phyloP scores from a whole-genome alignment of 495 filamentous ascomycete species.

The Jackrogersella minutella region DNA sequence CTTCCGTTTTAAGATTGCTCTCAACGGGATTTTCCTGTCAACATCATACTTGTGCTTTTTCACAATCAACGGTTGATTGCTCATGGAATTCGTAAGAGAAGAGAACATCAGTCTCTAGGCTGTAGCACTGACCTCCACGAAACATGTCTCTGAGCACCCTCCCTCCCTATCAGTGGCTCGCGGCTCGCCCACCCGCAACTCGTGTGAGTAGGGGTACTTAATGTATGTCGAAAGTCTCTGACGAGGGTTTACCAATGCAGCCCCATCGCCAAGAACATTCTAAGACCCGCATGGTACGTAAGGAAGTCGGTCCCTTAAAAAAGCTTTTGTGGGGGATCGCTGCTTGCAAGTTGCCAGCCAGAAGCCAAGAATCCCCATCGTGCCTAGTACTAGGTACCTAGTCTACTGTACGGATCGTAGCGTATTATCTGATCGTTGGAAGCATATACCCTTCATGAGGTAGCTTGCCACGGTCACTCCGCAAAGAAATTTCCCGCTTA shows the following conservation, averaged over 20 bases:
- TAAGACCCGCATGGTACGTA: constrained; percentile 34
- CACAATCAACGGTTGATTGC: constrained; percentile 12
- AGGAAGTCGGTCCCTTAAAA: constrained; percentile 36
- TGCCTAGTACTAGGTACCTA: constrained; percentile 29
- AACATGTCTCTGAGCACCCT: no score
- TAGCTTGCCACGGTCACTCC: constrained; percentile 35
- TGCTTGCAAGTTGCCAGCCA: constrained; percentile 27
- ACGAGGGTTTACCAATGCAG: constrained; percentile 31
- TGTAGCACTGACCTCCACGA: background rate
- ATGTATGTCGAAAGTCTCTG: constrained; percentile 31
- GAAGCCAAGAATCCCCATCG: constrained; percentile 39
- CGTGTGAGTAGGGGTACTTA: background rate
- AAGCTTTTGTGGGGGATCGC: constrained; percentile 36
- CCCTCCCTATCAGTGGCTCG: background rate
- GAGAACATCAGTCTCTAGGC: constrained; percentile 13
- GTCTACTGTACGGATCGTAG: constrained; percentile 17
- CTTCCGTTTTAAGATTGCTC: constrained; percentile 23
- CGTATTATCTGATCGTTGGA: constrained; percentile 34
- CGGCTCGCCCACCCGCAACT: background rate
- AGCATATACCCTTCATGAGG: constrained; percentile 26
- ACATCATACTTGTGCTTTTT: constrained; percentile 12
- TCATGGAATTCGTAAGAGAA: constrained; percentile 8
- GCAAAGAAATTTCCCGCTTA: constrained; percentile 17
- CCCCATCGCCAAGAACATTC: constrained; percentile 34
- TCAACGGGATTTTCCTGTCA: background rate